These are phyloP conservation scores for Fusarium marasasianum DNA, from an alignment of 2,329 filamentous ascomycete genomes.

Conservation along the genomic window DNA sequence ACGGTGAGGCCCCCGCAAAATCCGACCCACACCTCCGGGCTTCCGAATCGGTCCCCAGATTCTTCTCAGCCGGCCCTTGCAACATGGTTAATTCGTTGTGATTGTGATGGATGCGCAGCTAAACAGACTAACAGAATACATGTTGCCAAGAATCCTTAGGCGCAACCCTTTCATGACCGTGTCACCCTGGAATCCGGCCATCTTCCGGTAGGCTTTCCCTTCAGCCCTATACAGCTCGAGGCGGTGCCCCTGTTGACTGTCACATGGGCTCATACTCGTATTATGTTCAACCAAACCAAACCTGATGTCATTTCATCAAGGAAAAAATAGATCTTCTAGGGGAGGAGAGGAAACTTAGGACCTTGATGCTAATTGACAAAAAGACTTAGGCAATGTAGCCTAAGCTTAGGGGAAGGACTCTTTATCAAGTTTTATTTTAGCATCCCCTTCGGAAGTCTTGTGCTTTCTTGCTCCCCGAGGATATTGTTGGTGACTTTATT, in stretches of 20 bases:
- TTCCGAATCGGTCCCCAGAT: slow-evolving; percentile 25
- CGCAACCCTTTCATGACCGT: slow-evolving; percentile 18
- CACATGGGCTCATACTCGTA: slow-evolving; percentile 2
- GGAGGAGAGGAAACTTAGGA: not conserved
- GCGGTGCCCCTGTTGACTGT: not conserved
- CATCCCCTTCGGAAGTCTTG: not conserved
- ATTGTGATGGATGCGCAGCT: slow-evolving; percentile 16
- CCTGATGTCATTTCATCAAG: not conserved
- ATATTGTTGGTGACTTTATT: not conserved
- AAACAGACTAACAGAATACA: slow-evolving; percentile 11
- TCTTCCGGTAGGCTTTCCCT: slow-evolving; percentile 35
- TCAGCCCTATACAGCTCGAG: slow-evolving; percentile 35
- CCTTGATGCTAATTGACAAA: not conserved
- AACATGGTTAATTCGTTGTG: slow-evolving; percentile 3
- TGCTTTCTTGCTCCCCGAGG: not conserved
- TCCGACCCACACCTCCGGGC: slow-evolving; percentile 13
- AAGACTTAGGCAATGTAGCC: not conserved
- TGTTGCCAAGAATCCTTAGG: slow-evolving; percentile 26
- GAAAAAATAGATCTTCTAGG: not conserved
- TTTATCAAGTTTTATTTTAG: not conserved
- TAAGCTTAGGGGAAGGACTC: not conserved
- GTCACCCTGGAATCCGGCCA: slow-evolving; percentile 31
- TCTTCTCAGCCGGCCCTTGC: slow-evolving; percentile 7
- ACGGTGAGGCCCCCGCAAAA: slow-evolving; percentile 17
- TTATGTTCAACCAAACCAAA: not conserved